Conservation (phyloP, 768 basidiomycete species). For the Pisolithus albus region DNA sequence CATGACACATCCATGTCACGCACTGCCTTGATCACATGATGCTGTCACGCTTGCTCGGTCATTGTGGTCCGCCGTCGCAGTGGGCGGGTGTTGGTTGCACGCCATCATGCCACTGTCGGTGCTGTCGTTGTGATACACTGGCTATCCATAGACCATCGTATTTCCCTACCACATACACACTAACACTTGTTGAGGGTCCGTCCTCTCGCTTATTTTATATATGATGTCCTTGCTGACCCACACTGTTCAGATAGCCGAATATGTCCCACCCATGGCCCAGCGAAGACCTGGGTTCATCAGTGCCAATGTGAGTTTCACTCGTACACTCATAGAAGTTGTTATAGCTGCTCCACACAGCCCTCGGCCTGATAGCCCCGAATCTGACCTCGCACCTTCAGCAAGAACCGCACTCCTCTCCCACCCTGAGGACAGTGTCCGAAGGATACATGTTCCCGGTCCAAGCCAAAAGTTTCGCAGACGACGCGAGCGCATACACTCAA, state of each 20-base stretch:
- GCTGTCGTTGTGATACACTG: too few species aligned
- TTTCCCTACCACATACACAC: too few species aligned
- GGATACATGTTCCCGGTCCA: slow-evolving; percentile 23
- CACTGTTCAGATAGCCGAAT: slow-evolving; percentile 1
- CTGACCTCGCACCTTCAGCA: slow-evolving; percentile 23
- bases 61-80: neutral
- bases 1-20: slow-evolving; percentile 20
- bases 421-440: slow-evolving; percentile 7
- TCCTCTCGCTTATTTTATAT: neutral
- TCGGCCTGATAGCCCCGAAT: slow-evolving; percentile 15
- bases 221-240: neutral
- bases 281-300: neutral
- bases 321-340: neutral
- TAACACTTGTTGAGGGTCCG: neutral
- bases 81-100: neutral
- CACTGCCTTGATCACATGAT: slow-evolving; percentile 11
- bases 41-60: slow-evolving; percentile 6
- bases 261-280: slow-evolving; percentile 24
- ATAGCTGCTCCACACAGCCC: too few species aligned
- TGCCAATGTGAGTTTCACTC: slow-evolving; percentile 15
- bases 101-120: neutral
- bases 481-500: slow-evolving; percentile 29
- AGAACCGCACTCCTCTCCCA: slow-evolving; percentile 24
- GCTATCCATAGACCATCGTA: too few species aligned
- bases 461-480: slow-evolving; percentile 27